Conservation (phyloP, 1,284 basidiomycete genomes). For the Sphaerobolus stellatus region DNA sequence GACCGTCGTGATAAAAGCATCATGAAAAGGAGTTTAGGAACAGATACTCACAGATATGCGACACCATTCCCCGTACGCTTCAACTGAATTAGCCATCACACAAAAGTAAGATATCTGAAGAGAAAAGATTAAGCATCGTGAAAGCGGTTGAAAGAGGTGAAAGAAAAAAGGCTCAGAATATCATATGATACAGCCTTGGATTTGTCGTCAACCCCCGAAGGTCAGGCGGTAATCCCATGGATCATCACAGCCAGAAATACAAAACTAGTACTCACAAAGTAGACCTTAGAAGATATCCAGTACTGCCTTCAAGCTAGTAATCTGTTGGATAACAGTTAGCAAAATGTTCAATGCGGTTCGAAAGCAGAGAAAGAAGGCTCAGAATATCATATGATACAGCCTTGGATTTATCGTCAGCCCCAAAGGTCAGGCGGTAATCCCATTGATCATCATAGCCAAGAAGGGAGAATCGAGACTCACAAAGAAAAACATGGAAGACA, state of each 20-base stretch:
- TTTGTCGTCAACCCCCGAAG: conserved; percentile 18
- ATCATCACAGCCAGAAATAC: conserved; percentile 17
- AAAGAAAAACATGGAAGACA: not conserved
- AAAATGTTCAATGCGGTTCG: not conserved
- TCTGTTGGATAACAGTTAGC: not conserved
- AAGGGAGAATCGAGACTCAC: not conserved
- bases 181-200: conserved; percentile 24
- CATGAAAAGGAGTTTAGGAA: conserved; percentile 31
- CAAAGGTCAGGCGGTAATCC: conserved; percentile 23
- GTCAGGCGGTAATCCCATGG: conserved; percentile 25
- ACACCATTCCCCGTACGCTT: conserved; percentile 29
- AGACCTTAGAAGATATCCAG: not conserved
- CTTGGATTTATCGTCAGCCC: conserved; percentile 22
- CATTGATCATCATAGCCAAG: conserved; percentile 20
- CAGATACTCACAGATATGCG: conserved; percentile 1
- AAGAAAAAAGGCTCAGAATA: conserved; percentile 9
- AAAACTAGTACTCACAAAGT: not conserved
- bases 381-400: conserved; percentile 21
- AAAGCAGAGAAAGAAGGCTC: not conserved
- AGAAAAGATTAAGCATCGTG: not conserved
- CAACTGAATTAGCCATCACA: not conserved
- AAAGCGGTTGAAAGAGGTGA: not conserved
- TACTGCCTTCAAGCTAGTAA: not conserved
- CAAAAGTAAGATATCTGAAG: not conserved
- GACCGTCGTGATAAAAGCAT: conserved; percentile 83